Evolutionary conservation across 73 alveolate species (phyloP).

Genomic region (Breviolum minutum): DNA sequence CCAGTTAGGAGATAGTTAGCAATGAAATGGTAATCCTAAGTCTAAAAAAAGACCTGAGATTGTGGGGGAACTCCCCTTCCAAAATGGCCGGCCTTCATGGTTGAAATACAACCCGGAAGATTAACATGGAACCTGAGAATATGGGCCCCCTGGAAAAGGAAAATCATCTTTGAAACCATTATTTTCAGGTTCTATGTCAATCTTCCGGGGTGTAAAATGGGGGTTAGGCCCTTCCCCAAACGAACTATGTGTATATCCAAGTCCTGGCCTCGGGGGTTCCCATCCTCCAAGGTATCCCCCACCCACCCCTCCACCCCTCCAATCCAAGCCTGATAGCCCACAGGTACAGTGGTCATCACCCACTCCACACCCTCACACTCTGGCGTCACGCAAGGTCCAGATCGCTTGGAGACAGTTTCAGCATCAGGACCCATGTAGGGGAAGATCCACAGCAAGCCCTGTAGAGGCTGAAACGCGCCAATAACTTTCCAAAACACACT

Average conservation of each 20-base stretch:
- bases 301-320: not conserved
- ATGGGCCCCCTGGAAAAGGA: too few species aligned
- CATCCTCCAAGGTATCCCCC: not conserved
- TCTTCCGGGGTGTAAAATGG: not conserved
- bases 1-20: too few species aligned
- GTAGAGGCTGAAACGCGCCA: not conserved
- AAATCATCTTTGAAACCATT: too few species aligned
- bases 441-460: constrained; percentile 94
- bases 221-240: not conserved
- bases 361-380: constrained; percentile 52
- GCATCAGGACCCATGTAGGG: constrained; percentile 77
- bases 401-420: constrained; percentile 9
- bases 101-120: too few species aligned
- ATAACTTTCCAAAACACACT: not conserved
- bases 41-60: too few species aligned
- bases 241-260: too few species aligned
- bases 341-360: constrained; percentile 81
- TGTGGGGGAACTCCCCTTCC: too few species aligned
- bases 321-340: constrained; percentile 80
- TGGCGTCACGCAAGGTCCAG: constrained; percentile 85
- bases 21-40: too few species aligned
- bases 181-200: too few species aligned
- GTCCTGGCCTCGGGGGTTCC: too few species aligned
- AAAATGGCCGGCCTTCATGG: too few species aligned
- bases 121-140: too few species aligned